A percentile compares a stretch with the other conserved stretches of the same genome.
These are phyloP conservation scores for Bassia scoparia DNA, from an alignment of 148 eudicot genomes.

Conservation along the genomic window DNA sequence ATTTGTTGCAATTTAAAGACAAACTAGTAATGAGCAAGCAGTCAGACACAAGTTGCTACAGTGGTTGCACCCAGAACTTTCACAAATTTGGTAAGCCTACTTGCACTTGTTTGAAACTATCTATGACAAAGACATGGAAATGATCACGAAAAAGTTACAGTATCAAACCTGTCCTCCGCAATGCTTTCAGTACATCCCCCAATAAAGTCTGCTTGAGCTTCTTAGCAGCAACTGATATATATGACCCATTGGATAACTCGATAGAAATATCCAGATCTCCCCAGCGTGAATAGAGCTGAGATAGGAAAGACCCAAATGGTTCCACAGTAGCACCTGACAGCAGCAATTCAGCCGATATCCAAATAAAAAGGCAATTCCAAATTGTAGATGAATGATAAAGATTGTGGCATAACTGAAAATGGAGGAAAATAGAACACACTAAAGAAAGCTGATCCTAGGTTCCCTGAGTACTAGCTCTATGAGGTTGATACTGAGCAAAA, in stretches of 20 bases:
- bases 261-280: constrained; percentile 92
- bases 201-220: constrained; percentile 73
- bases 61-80: no score
- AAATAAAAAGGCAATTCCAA: neutral
- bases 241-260: constrained; percentile 67
- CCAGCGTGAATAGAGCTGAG: constrained; percentile 83
- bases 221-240: constrained; percentile 61
- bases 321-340: constrained; percentile 91
- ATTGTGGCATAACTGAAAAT: constrained; percentile 3
- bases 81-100: neutral
- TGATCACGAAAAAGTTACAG: constrained; percentile 3
- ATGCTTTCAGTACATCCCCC: constrained; percentile 50
- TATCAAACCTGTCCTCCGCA: constrained; percentile 58
- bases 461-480: neutral
- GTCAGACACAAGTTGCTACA: no score
- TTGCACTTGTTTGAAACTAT: neutral
- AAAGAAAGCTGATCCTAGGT: neutral
- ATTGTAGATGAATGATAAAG: neutral
- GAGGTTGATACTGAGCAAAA: neutral
- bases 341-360: constrained; percentile 14
- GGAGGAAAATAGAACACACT: neutral
- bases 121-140: neutral
- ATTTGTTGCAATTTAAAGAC: no score
- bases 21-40: no score
- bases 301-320: constrained; percentile 93